phyloP scores from a whole-genome alignment of 2,329 filamentous ascomycete genomes.

The Trichoderma sp. region DNA sequence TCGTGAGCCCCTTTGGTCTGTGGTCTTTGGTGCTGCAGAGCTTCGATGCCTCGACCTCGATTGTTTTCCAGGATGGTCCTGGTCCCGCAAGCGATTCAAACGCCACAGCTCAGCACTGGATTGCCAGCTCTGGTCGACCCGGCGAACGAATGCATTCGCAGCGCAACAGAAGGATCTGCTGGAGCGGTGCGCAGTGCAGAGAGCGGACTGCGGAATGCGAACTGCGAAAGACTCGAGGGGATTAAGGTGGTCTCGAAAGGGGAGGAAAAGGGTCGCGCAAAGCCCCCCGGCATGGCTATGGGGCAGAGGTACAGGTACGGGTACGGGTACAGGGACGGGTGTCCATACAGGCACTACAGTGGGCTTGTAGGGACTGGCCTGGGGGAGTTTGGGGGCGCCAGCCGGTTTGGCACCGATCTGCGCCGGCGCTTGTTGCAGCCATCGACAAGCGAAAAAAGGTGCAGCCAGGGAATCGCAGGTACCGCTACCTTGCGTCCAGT shows the following conservation, averaged over 20 bases:
- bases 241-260: constrained; percentile 13
- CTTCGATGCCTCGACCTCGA: constrained; percentile 1
- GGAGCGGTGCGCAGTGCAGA: neutral
- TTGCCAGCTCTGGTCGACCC: constrained; percentile 13
- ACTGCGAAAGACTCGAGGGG: constrained; percentile 12
- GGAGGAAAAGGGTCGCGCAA: constrained; percentile 18
- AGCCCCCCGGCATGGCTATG: neutral
- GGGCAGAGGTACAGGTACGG: neutral
- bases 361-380: constrained; percentile 6
- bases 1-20: constrained; percentile 8
- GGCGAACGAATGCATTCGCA: constrained; percentile 13
- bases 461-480: neutral
- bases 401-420: constrained; percentile 19
- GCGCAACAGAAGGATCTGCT: constrained; percentile 4
- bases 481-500: neutral
- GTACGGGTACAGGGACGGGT: neutral
- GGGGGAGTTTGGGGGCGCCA: constrained; percentile 3
- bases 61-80: constrained; percentile 9
- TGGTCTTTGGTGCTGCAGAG: constrained; percentile 13
- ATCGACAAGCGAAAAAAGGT: constrained; percentile 9
- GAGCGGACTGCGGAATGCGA: constrained; percentile 11
- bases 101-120: constrained; percentile 15
- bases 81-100: constrained; percentile 9
- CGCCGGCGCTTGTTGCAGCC: constrained; percentile 18
- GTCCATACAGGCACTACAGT: neutral